phyloP scores from a whole-genome alignment of 202 grass and related monocot genomes.

The Carex arenaria region DNA sequence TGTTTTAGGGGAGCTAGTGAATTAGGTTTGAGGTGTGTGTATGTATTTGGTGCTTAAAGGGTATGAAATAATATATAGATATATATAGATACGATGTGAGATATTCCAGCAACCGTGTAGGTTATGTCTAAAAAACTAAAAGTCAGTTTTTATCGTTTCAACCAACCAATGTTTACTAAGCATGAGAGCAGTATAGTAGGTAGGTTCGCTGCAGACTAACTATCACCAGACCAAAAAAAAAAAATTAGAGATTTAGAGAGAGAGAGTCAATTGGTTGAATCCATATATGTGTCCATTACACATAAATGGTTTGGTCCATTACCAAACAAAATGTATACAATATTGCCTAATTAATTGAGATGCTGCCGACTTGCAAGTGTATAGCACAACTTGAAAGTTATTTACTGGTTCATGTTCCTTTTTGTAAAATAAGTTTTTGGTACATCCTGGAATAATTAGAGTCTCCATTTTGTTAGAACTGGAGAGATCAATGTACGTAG shows the following conservation, averaged over 20 bases:
- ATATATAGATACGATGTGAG: background rate
- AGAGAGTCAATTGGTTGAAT: background rate
- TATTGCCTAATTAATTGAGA: background rate
- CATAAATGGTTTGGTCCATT: constrained; percentile 3
- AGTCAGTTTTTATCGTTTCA: constrained; percentile 3
- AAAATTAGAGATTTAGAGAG: background rate
- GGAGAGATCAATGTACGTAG: background rate
- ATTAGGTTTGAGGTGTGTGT: background rate
- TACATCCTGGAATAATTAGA: background rate
- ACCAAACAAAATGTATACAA: background rate
- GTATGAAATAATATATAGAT: background rate
- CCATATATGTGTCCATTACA: background rate
- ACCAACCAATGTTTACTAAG: background rate
- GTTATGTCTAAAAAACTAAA: background rate
- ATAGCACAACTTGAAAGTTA: background rate
- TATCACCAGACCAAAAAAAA: background rate
- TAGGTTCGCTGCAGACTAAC: background rate
- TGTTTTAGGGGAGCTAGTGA: too few species aligned
- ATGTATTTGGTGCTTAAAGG: background rate
- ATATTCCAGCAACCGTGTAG: background rate
- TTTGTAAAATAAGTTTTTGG: background rate
- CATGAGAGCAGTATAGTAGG: background rate
- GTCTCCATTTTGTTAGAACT: background rate
- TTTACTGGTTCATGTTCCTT: background rate
- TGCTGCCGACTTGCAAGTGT: background rate